phyloP scores from a whole-genome alignment of 164 flowering plant species.

The Dillenia suffruticosa region DNA sequence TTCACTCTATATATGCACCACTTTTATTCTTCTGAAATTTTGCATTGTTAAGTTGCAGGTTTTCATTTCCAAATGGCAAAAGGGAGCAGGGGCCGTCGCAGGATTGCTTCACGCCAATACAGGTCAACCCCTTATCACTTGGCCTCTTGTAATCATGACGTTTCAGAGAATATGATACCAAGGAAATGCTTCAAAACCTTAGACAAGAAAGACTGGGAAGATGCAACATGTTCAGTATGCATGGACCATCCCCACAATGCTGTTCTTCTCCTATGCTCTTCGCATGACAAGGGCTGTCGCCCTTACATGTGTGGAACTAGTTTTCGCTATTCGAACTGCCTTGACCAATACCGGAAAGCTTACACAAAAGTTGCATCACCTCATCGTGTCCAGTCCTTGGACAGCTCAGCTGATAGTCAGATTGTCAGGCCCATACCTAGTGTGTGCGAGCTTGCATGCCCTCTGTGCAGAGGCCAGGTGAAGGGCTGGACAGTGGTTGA shows the following conservation, averaged over 20 bases:
- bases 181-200: neutral
- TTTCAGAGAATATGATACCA: neutral
- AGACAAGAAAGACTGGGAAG: neutral
- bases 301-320: constrained; percentile 27
- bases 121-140: neutral
- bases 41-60: no score
- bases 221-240: constrained; percentile 15
- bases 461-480: constrained; percentile 49
- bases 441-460: constrained; percentile 38
- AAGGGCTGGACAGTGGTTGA: constrained; percentile 52
- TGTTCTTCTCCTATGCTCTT: constrained; percentile 22
- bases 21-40: no score
- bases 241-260: constrained; percentile 24
- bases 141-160: neutral
- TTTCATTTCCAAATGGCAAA: neutral
- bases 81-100: neutral
- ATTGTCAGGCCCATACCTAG: constrained; percentile 5
- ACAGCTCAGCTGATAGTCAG: constrained; percentile 5
- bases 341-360: constrained; percentile 21
- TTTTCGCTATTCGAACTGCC: constrained; percentile 21
- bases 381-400: constrained; percentile 6
- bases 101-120: neutral
- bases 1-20: no score
- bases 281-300: constrained; percentile 21
- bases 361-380: constrained; percentile 23